Evolutionary conservation across 192 early-diverging fungal species (phyloP), one percentile per base, ranked within the genome.

Genomic region (Umbelopsis sp.): DNA sequence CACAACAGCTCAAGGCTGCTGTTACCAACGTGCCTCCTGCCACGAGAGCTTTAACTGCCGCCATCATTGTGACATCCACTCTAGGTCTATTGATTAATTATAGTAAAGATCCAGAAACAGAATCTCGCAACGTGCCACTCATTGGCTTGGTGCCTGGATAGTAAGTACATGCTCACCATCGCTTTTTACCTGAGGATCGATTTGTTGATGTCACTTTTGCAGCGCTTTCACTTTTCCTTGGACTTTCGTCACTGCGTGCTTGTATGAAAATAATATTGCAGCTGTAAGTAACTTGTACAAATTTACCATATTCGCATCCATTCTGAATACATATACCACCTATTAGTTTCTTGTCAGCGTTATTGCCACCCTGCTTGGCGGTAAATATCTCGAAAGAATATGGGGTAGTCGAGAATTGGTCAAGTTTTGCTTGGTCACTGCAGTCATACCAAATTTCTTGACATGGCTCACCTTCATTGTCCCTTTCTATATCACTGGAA

Each of bases 321-420:
- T 64, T 64, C 49, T n/a, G 64, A 45, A 23, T 15, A 64, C 44
- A 16, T 49, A 18, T 22, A 20, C 16, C 33, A 18, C 35, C 49
- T 25, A 41, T 49, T 81, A 88, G 81, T 75, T 84, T 48, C 13
- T 84, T 30, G 73, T 72, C 44, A 84, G 82, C 71, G 23, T 71
- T 5, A 48, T 74, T 2, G 68, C 74, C 10, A 66, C 90, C 4
- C 64, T 89, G 18, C 72, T 85, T 15, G 74, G 81, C 69, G 95
- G 94, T 46, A 84, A 88, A 71, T 97, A 94, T 75, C 81, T 97
- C 72, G 97, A 96, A 75, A 82, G 86, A 22, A 85, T 86, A 66
- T 98, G 94, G 93, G 94, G 94, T 11, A 78, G 85, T 25, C 86
- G 86, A 64, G 89, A 92, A 64, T 88, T 93, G 61, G 71, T 88